Percentiles rank a stretch among this genome's conserved stretches.
Conservation (phyloP, 257 asterid genomes). For the Solanum clarkiae region DNA sequence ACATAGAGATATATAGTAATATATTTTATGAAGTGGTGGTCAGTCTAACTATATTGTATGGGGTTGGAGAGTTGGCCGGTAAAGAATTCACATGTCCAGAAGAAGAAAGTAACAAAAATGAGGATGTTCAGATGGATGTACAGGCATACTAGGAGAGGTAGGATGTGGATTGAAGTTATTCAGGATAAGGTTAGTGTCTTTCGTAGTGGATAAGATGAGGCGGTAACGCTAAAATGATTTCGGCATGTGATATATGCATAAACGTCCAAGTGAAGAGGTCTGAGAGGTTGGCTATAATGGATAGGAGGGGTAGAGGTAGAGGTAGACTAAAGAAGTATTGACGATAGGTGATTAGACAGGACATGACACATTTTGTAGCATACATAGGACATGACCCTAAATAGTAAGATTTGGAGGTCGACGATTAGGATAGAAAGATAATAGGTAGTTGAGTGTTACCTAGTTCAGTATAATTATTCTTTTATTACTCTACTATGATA, state of each 20-base stretch:
- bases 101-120: neutral
- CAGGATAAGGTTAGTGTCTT: neutral
- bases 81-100: neutral
- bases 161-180: neutral
- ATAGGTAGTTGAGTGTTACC: neutral
- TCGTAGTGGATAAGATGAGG: neutral
- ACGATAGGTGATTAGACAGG: neutral
- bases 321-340: neutral
- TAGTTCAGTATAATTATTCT: neutral
- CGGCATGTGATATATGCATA: neutral
- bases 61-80: neutral
- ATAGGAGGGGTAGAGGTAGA: neutral
- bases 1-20: neutral
- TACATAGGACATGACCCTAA: neutral
- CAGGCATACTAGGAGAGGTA: neutral
- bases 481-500: neutral
- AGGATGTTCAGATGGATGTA: neutral
- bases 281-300: neutral
- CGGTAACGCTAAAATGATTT: neutral
- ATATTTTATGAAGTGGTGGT: neutral
- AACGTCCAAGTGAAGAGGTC: neutral
- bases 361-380: neutral
- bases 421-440: neutral
- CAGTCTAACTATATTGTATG: neutral
- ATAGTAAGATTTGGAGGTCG: neutral